A percentile compares a stretch with the other conserved stretches of the same genome.
phyloP scores from a whole-genome alignment of 331 rosid species.

The Prunus yedoensis region DNA sequence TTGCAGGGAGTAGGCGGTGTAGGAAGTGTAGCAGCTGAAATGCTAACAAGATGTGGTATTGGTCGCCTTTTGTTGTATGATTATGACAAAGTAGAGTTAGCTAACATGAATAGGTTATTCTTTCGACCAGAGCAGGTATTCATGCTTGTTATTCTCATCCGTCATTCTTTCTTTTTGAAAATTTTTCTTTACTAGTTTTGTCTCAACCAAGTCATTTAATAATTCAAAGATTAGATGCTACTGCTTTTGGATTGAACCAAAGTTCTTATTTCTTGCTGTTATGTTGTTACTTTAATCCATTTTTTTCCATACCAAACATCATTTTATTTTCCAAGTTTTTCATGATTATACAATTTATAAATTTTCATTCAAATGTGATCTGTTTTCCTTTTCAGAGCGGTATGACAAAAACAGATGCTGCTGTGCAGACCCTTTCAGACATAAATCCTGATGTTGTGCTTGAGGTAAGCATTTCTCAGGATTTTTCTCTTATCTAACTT shows the following conservation, averaged over 20 bases:
- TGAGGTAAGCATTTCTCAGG: slow-evolving; percentile 50
- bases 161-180: neutral
- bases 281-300: slow-evolving; percentile 6
- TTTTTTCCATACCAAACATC: neutral
- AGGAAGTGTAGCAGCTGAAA: slow-evolving; percentile 99
- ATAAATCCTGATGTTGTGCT: slow-evolving; percentile 95
- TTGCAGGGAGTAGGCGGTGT: slow-evolving; percentile 92
- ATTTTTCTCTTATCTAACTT: slow-evolving; percentile 9
- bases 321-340: neutral
- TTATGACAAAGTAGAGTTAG: slow-evolving; percentile 97
- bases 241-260: slow-evolving; percentile 13
- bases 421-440: slow-evolving; percentile 88
- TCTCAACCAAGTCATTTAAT: slow-evolving; percentile 10
- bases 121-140: slow-evolving; percentile 95
- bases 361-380: neutral
- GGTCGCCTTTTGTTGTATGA: slow-evolving; percentile 97
- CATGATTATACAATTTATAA: neutral
- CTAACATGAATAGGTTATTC: slow-evolving; percentile 96
- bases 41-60: slow-evolving; percentile 96
- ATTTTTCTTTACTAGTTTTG: neutral
- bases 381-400: slow-evolving; percentile 57
- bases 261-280: neutral
- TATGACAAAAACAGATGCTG: slow-evolving; percentile 98
- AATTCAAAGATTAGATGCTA: slow-evolving; percentile 16
- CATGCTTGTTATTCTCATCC: slow-evolving; percentile 15